Evolutionary conservation across 139 green algal genomes (phyloP).

Genomic region (Raphidocelis subcapitata): DNA sequence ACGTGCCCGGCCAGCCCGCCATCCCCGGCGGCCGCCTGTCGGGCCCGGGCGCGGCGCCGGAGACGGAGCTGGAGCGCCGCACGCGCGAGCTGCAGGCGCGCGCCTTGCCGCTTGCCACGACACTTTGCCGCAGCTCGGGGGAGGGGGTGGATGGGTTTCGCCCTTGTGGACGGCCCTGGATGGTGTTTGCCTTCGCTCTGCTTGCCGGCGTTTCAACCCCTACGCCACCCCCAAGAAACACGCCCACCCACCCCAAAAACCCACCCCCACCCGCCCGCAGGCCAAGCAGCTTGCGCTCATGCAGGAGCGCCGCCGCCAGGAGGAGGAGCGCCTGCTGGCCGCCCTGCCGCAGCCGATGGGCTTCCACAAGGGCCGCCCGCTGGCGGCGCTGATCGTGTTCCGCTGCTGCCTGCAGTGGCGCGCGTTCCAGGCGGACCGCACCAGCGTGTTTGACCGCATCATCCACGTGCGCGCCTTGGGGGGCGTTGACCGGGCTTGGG

Average conservation of each 20-base stretch:
- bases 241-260: too few relatives aligned
- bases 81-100: conserved; percentile 69
- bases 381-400: conserved; percentile 92
- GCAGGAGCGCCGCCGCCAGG: conserved; percentile 78
- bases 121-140: too few relatives aligned
- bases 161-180: too few relatives aligned
- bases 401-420: conserved; percentile 65
- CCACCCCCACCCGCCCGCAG: conserved; percentile 20
- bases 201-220: too few relatives aligned
- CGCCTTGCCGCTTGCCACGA: too few relatives aligned
- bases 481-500: too few relatives aligned
- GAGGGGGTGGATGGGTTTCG: too few relatives aligned
- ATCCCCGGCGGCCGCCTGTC: neutral
- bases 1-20: conserved; percentile 17
- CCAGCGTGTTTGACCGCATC: conserved; percentile 94
- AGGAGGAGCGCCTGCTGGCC: conserved; percentile 86
- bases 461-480: conserved; percentile 68
- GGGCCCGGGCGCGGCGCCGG: neutral
- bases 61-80: conserved; percentile 66
- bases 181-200: too few relatives aligned
- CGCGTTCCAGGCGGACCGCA: conserved; percentile 88
- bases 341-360: conserved; percentile 68
- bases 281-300: conserved; percentile 84
- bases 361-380: conserved; percentile 80
- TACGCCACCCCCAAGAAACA: too few relatives aligned